Base-by-base conservation (phyloP, 148 eudicot genomes). In the Rhododendron henanense region DNA sequence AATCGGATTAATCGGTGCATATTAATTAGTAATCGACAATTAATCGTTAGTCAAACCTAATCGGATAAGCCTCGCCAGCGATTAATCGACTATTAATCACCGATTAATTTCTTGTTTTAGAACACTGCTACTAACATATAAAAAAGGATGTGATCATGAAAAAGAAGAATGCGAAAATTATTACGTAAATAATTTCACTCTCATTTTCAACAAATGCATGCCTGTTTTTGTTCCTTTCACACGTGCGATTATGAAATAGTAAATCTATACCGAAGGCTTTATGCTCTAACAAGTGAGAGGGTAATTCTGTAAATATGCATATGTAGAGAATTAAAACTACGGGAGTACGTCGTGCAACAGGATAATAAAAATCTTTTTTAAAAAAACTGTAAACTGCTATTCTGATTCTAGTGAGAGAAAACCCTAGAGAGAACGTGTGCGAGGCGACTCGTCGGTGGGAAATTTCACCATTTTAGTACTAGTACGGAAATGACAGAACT, bases 361-460 rank as follows among this genome's bases (percentile, higher is more conserved):
- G 65, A 3, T 5, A 19, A 59, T 18, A 4, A 6, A 3, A 8
- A 2, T 35, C 10, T 37, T 75, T 75, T 3, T 33, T 28, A 6
- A 75, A 37, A 53, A 75, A 48, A 79, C 39, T 79, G 63, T 15
- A 81, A 55, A 53, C 83, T 31, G 50, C 76, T 10, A 33, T 6
- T 67, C 28, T n/a, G 39, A 25, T 4, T 48, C 59, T 41, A 44
- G 35, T 7, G 48, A 84, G 23, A 21, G 86, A 81, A 13, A 44
- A 48, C n/a, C n/a, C 5, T 44, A 2, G 45, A 15, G 51, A 35
- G 50, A 57, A 33, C 50, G 79, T 16, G 59, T 16, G 31, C 35
- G 71, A 51, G 73, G 87, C 79, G 63, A 80, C 53, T 35, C 67
- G 87, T 81, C 50, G 9, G 80, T 31, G 71, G 35, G 78, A 53